Evolutionary conservation across 73 alveolate genomes (phyloP), one percentile per base, ranked within the genome.

Genomic region (Symbiodinium pilosum): DNA sequence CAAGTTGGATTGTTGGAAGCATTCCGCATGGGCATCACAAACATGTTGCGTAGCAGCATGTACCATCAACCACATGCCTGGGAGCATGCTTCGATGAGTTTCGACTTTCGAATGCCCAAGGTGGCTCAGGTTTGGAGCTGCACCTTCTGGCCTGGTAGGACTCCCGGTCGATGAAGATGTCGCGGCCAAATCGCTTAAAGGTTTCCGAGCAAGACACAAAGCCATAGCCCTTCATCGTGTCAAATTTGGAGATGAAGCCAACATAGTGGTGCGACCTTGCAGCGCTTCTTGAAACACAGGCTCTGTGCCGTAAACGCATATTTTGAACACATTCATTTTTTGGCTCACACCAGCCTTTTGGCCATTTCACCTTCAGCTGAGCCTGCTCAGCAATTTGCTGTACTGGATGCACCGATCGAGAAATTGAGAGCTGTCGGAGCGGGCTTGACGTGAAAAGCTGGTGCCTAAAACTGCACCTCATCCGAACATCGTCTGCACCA

Each of bases 151-250:
- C 95, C 95, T 88, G 95, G 71, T 88, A 88, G 56, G 95, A 88
- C 95, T 88, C 95, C 43, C 95, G 64, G 86, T 88, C 95, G 43
- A 88, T 88, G 95, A 88, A 88, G 68, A 88, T 88, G 95, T 88
- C 95, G 43, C 95, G 95, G 20, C 95, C 95, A 51, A 88, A 88
- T 43, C 95, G 95, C 86, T 88, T 88, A 69, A 88, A 88, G 40
- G 95, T 88, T 47, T 88, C 95, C 69, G 64, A 36, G 43, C 95
- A 88, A 11, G 95, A 88, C 42, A 88, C 95, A 26, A 88, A 88
- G 95, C 95, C 95, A 41, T 88, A 88, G 86, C 95, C 95, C 95
- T 88, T 88, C 95, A 88, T 7, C 34, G 95, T 88, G 86, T 88
- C 95, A 40, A 88, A 88, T 44, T 88, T 88, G 43, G 95, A 59